These are phyloP conservation scores for Cryptococcus jaspeensis DNA, from an alignment of 1,284 basidiomycete genomes.

Conservation along the genomic window DNA sequence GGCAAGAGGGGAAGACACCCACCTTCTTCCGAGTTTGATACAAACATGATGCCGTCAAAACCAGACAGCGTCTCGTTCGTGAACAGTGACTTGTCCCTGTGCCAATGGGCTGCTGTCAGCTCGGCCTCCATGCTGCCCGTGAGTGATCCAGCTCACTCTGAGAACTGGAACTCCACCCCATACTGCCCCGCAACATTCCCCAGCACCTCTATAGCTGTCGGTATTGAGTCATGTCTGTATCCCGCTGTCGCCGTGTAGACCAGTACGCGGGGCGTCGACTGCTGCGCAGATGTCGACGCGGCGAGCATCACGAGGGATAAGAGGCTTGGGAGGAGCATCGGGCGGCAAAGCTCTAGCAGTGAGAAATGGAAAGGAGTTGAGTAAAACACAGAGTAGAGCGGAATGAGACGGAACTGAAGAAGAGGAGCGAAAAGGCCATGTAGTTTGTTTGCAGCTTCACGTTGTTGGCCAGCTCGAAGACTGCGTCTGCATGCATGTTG, in stretches of 20 bases:
- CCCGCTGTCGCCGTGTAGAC: constrained; percentile 46
- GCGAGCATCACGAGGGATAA: too few species aligned
- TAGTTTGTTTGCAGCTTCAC: too few species aligned
- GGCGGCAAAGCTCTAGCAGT: too few species aligned
- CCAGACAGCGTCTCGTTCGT: constrained; percentile 58
- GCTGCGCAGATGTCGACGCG: not conserved
- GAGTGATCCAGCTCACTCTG: constrained; percentile 53
- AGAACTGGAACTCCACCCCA: constrained; percentile 62
- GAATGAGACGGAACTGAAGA: too few species aligned
- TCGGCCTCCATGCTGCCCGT: too few species aligned
- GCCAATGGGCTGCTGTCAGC: not conserved
- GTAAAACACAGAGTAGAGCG: too few species aligned
- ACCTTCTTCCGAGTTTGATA: constrained; percentile 70
- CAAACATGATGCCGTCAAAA: constrained; percentile 69
- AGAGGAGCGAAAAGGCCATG: too few species aligned
- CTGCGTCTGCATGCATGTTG: too few species aligned
- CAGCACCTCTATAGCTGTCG: constrained; percentile 64
- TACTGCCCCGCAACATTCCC: constrained; percentile 35
- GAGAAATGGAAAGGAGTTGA: too few species aligned
- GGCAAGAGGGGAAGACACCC: constrained; percentile 12
- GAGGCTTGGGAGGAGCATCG: too few species aligned
- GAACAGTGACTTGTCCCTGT: constrained; percentile 58
- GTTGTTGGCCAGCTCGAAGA: too few species aligned
- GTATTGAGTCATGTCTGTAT: constrained; percentile 72
- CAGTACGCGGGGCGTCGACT: constrained; percentile 29